Base-by-base conservation (phyloP, 148 eudicot genomes). In the Amaranthus cruentus region DNA sequence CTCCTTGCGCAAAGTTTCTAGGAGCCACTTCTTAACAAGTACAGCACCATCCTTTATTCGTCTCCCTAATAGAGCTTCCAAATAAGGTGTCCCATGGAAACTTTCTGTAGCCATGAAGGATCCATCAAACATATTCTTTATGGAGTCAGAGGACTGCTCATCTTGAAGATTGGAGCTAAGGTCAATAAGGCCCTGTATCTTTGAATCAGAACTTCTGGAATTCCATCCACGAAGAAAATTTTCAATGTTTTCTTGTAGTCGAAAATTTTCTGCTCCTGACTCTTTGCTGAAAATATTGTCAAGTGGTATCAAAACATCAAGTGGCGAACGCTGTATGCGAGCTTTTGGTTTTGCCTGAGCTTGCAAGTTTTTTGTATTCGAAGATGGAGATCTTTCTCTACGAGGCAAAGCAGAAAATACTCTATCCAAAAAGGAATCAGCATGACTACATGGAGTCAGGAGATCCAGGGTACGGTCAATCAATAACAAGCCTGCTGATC, bases 401-500 rank as follows among this genome's bases (percentile, higher is more conserved):
- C 81, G 97, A 57, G 93, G 97, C 73, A 89, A 83, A 72, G 90
- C 85, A 68, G 97, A 85, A 84, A 84, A 88, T 52, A 91, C 83
- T 13, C 93, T 87, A 79, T 91, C 98, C 62, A 86, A 81, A 76
- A 95, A 91, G 72, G 98, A 95, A 82, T 95, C 97, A 15, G 93
- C 91, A 78, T 90, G 96, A 77, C 86, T 87, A 81, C 93, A 87
- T 48, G 98, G 98, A 49, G 97, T 95, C 66, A 90, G 87, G 78
- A 95, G 93, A 87, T 95, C 98, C 63, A 91, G 84, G n/a, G 97
- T 91, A 54, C 98, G 98, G 71, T 95, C 98, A 71, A 95, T 81
- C 57, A 95, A 84, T 74, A 95, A 83, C 74, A 95, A 84, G 75
- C 97, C 90, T 49, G 96, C 97, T 38, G 98, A 85, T 81, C 90